Conservation (phyloP, 108 stramenopile genomes). For the Cyclotella baltica region DNA sequence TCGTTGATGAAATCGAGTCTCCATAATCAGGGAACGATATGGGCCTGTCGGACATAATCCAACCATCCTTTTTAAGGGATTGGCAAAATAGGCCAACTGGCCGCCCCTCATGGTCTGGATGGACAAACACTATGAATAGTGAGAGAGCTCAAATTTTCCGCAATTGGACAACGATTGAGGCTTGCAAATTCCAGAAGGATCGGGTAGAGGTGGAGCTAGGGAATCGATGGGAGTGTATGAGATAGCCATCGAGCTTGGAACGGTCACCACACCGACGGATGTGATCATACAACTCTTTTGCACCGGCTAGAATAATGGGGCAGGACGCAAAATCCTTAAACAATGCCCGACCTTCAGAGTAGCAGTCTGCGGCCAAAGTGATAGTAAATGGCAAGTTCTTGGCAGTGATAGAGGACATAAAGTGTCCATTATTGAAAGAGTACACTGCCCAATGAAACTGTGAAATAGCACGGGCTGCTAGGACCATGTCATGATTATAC, state of each 20-base stretch:
- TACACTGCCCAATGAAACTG: conserved; percentile 19
- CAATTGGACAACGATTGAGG: conserved; percentile 1
- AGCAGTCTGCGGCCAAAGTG: not conserved
- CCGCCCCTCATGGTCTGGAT: not conserved
- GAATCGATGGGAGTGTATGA: not conserved
- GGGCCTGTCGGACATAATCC: not conserved
- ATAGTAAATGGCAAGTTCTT: not conserved
- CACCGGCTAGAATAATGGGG: not conserved
- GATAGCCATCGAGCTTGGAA: not conserved
- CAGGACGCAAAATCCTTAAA: not conserved
- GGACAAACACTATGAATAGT: conserved; percentile 5
- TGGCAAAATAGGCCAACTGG: not conserved
- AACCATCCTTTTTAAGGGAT: not conserved
- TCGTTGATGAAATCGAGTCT: not conserved
- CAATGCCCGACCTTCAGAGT: not conserved
- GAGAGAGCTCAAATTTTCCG: not conserved
- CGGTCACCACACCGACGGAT: not conserved
- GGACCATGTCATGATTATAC: not conserved
- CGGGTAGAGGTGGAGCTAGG: not conserved
- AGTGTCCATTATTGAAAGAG: conserved; percentile 12
- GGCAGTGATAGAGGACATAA: not conserved
- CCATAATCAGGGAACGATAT: not conserved
- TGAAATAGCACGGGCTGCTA: not conserved
- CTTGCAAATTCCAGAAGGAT: not conserved
- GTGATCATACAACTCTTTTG: conserved; percentile 5